phyloP scores from a whole-genome alignment of 148 eudicot genomes.

The Beta vulgaris region DNA sequence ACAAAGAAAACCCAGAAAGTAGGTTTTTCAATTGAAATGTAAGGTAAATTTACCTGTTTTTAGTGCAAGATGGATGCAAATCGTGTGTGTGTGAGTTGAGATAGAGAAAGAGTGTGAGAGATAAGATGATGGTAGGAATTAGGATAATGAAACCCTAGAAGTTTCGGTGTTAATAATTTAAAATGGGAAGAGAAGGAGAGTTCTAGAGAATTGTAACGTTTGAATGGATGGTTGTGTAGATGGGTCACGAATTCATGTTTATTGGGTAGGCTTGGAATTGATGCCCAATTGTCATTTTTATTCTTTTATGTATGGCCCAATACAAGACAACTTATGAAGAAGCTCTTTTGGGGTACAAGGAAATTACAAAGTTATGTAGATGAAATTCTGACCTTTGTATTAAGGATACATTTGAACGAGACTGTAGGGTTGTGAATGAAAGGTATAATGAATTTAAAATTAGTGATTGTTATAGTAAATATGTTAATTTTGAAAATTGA shows the following conservation, averaged over 20 bases:
- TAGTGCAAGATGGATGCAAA: neutral
- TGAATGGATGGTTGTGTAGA: neutral
- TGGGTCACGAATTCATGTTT: slow-evolving; percentile 1
- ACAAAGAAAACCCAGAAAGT: neutral
- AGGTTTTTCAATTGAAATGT: neutral
- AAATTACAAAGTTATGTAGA: no score
- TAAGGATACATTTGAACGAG: no score
- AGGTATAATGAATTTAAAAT: no score
- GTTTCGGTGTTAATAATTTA: slow-evolving; percentile 22
- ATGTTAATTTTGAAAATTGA: no score
- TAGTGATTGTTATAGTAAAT: no score
- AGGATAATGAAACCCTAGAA: slow-evolving; percentile 64
- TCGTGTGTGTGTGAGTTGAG: neutral
- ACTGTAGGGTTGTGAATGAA: no score
- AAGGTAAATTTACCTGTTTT: slow-evolving; percentile 8
- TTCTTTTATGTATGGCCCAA: no score
- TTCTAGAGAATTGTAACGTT: slow-evolving; percentile 26
- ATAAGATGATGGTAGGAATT: slow-evolving; percentile 3
- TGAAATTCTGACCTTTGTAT: no score
- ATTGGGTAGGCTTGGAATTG: neutral
- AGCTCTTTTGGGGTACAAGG: no score
- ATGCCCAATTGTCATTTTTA: neutral
- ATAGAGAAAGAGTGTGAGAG: neutral
- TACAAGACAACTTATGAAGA: no score
- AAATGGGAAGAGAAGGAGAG: slow-evolving; percentile 4